Base-by-base conservation (phyloP, 177 flowering plant species). In the Vitis hybrid region DNA sequence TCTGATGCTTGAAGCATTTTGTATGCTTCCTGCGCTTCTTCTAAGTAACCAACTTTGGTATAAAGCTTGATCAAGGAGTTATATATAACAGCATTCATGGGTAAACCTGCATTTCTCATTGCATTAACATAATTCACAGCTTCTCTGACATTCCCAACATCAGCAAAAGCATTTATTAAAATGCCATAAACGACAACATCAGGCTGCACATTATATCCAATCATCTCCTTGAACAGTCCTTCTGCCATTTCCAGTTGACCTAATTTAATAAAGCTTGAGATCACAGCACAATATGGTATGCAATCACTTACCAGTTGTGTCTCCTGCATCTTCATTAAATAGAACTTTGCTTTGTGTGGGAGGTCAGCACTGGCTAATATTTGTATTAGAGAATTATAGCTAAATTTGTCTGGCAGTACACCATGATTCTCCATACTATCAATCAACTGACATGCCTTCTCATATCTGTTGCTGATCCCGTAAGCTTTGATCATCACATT, bases 401-500 rank as follows among this genome's bases (percentile, higher is more conserved):
- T 88, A 77, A 89, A 89, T 71, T 79, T 90, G 72, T 94, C 97
- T 50, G 97, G 92, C 68, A 73, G 70, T 14, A 91, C 69, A 40
- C 85, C 89, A 69, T 80, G 71, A 61, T 69, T 74, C 75, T 80
- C 83, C 94, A 92, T 90, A 72, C 78, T 74, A 72, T 90, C 91
- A 76, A 93, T 84, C 74, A 93, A 72, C 56, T 83, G 66, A 68
- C 94, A 86, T 21, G 98, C 97, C 65, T 87, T 80, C 61, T 84
- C 81, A 72, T 83, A 90, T 56, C 62, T 80, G 76, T 81, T 82
- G 50, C 81, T 86, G 58, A 90, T 79, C 40, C 99, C 99, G 78
- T 90, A 93, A 52, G 99, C 97, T 80, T 95, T 95, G 69, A 93
- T 83, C 98, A 95, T 91, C 81, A 95, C 99, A 79, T 95, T 95